Conservation (phyloP, 2,329 filamentous ascomycete species). For the Ophiostoma pallidulum region DNA sequence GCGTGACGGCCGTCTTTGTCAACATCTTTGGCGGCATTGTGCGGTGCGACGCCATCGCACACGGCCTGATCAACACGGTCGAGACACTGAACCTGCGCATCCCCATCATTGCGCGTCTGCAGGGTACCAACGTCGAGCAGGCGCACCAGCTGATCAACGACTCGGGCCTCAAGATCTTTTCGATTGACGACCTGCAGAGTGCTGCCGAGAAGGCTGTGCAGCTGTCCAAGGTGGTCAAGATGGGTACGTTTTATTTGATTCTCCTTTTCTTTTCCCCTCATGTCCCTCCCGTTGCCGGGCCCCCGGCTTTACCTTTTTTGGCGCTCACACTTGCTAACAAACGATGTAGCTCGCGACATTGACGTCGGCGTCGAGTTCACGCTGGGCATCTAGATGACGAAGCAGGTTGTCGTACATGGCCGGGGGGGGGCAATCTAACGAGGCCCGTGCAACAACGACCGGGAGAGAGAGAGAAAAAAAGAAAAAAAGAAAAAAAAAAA, state of each 20-base stretch:
- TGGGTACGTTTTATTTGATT: slow-evolving; percentile 57
- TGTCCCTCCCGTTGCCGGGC: no score
- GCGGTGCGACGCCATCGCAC: slow-evolving; percentile 92
- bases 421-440: no score
- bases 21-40: slow-evolving; percentile 99
- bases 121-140: slow-evolving; percentile 96
- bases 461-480: not conserved
- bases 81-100: slow-evolving; percentile 92
- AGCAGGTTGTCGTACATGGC: no score
- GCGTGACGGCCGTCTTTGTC: slow-evolving; percentile 98
- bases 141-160: slow-evolving; percentile 92
- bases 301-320: not conserved
- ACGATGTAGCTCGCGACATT: slow-evolving; percentile 68
- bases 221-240: slow-evolving; percentile 98
- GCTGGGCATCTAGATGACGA: slow-evolving; percentile 65
- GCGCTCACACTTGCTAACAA: slow-evolving; percentile 6
- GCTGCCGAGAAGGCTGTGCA: slow-evolving; percentile 98
- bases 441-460: no score
- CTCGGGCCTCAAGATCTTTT: slow-evolving; percentile 98
- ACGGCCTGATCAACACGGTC: slow-evolving; percentile 90
- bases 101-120: slow-evolving; percentile 91
- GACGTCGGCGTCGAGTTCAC: slow-evolving; percentile 95
- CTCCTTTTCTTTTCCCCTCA: no score
- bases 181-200: slow-evolving; percentile 93
- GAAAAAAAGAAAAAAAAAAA: not conserved